These are phyloP conservation scores for Chara braunii DNA, from an alignment of 139 green algal genomes.

Conservation along the genomic window DNA sequence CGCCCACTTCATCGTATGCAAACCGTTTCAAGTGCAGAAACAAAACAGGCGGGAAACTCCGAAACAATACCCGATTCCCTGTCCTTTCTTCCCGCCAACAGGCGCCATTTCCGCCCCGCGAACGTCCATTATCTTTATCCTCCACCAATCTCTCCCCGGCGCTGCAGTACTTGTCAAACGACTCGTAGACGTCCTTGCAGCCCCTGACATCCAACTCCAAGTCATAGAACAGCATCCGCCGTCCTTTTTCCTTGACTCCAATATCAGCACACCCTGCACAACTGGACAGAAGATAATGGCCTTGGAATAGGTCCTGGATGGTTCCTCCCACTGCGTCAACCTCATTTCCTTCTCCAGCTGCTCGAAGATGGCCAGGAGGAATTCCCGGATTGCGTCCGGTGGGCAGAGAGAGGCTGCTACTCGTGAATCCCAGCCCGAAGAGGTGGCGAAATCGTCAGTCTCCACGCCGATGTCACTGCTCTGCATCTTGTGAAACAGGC, in stretches of 20 bases:
- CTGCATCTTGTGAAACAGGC: slow-evolving; percentile 91
- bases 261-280: slow-evolving; percentile 3
- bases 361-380: slow-evolving; percentile 86
- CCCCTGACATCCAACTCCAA: slow-evolving; percentile 82
- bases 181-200: slow-evolving; percentile 54
- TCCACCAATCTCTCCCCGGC: background rate
- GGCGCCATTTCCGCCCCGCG: background rate
- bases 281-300: slow-evolving; percentile 47
- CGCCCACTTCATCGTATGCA: slow-evolving; percentile 82
- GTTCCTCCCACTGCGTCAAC: slow-evolving; percentile 69
- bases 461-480: slow-evolving; percentile 57
- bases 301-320: slow-evolving; percentile 88
- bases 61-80: slow-evolving; percentile 79
- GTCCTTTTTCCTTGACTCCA: background rate
- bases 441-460: slow-evolving; percentile 87
- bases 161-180: slow-evolving; percentile 51
- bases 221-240: background rate
- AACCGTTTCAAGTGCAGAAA: slow-evolving; percentile 95
- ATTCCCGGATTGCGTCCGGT: slow-evolving; percentile 93
- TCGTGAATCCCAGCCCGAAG: slow-evolving; percentile 84
- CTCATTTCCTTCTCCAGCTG: slow-evolving; percentile 97
- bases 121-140: background rate
- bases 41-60: slow-evolving; percentile 80
- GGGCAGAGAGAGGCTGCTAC: slow-evolving; percentile 84
- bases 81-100: slow-evolving; percentile 72